Evolutionary conservation across 2,329 filamentous ascomycete species (phyloP), one percentile per base, ranked within the genome.

Genomic region (Elsinoe ampelina): DNA sequence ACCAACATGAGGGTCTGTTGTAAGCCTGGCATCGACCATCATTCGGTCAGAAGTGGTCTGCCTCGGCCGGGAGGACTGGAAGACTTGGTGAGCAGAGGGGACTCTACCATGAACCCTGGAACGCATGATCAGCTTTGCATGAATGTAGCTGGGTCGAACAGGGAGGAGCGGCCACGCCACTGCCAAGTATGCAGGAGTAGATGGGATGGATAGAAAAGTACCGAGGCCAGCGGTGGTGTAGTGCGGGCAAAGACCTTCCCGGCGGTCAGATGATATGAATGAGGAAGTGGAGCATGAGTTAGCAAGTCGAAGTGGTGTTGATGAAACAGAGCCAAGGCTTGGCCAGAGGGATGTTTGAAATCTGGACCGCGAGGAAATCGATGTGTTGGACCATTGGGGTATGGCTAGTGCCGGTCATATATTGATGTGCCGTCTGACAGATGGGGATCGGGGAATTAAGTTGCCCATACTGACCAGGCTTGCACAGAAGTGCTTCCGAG

Each of bases 261-360:
- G 11, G 22, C 22, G 30, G 17, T 36, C 30, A 34, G 48, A 20
- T 17, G 34, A 52, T 38, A 38, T 52, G 6, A 34, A 13, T 38
- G 48, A 38, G 22, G 48, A 22, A 32, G 48, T 52, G 32, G 48
- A 36, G 32, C 17, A 30, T 34, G 32, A 22, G 12, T 15, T 20
- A 17, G 32, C 48, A 17, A 17, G 11, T 15, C 17, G 38, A 11
- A 26, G 8, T 10, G 32, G 48, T 39, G 48, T 17, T 38, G 48
- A n/a, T 52, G 48, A 52, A 52, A 52, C 48, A 26, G 10, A 13
- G 35, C 48, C 34, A 39, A 39, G 48, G n/a, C 48, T 52, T 52
- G 48, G 48, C 48, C 7, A 34, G 26, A 19, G 12, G 15, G 19
- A 22, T 4, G 32, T 39, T 19, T 52, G 48, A 52, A 52, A 52